Percentiles rank a stretch among this genome's conserved stretches.
Evolutionary conservation across 208 protist genomes (phyloP).

Genomic region (Tritrichomonas foetus): DNA sequence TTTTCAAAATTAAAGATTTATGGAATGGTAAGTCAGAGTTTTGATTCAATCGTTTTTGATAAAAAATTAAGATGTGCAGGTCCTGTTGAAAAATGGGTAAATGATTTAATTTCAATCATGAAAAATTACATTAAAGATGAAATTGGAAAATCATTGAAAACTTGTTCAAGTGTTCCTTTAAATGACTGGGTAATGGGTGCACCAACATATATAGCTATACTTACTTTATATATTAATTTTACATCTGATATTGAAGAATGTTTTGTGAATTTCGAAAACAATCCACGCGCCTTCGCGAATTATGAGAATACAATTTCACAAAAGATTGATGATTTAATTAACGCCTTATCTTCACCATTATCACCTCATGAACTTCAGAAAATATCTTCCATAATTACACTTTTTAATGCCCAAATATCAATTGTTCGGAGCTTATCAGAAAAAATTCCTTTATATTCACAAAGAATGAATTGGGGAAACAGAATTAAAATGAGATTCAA

Average conservation of each 20-base stretch:
- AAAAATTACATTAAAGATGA: neutral
- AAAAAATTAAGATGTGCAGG: neutral
- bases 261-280: neutral
- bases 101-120: neutral
- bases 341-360: neutral
- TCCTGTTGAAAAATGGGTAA: neutral
- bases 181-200: neutral
- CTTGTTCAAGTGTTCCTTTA: neutral
- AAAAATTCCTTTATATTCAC: neutral
- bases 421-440: neutral
- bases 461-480: neutral
- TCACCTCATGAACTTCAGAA: neutral
- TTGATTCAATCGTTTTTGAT: neutral
- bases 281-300: neutral
- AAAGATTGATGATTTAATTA: neutral
- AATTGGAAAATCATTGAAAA: neutral
- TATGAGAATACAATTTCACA: neutral
- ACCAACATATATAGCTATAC: neutral
- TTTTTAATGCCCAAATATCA: neutral
- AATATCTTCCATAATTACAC: neutral
- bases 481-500: neutral
- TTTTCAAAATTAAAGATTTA: neutral
- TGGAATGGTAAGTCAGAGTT: neutral
- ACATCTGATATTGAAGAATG: constrained; percentile 24
- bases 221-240: neutral